These are phyloP conservation scores for Beauveria sp. DNA, from an alignment of 2,329 filamentous ascomycete genomes.

Conservation along the genomic window DNA sequence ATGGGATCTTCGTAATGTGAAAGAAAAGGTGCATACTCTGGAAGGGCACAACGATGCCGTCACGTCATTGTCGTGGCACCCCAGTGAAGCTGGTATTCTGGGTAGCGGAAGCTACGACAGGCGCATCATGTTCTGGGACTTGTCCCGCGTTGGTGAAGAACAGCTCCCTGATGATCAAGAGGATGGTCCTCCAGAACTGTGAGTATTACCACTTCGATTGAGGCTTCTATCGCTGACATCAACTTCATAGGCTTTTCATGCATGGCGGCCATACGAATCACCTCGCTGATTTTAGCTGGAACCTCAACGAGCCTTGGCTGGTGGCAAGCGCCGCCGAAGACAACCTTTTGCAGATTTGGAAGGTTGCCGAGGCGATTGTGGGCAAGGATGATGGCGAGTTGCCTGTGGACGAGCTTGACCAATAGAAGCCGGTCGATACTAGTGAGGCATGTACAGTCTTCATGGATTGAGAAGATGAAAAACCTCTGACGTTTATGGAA, in stretches of 20 bases:
- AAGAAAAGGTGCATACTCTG: constrained; percentile 80
- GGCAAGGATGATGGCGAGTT: constrained; percentile 69
- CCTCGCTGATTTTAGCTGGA: constrained; percentile 96
- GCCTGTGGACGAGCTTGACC: constrained; percentile 68
- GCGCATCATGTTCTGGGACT: constrained; percentile 92
- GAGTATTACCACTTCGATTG: constrained; percentile 30
- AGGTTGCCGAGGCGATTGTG: constrained; percentile 74
- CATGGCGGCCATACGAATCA: constrained; percentile 97
- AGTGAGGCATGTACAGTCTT: constrained; percentile 18
- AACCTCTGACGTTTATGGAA: not conserved
- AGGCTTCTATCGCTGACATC: not conserved
- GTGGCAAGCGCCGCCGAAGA: constrained; percentile 94
- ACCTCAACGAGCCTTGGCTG: constrained; percentile 92
- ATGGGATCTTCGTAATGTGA: constrained; percentile 90
- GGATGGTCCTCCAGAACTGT: constrained; percentile 92
- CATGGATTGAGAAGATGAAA: constrained; percentile 23
- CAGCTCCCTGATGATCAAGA: constrained; percentile 92
- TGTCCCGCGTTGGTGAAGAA: constrained; percentile 86
- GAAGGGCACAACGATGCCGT: constrained; percentile 86
- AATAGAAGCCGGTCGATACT: constrained; percentile 28
- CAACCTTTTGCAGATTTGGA: constrained; percentile 94
- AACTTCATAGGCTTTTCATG: constrained; percentile 71
- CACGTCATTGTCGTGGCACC: constrained; percentile 91
- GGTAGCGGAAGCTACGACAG: constrained; percentile 91
- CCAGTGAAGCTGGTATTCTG: constrained; percentile 77